phyloP scores from a whole-genome alignment of 2,329 filamentous ascomycete genomes.

The Emergomyces orientalis region DNA sequence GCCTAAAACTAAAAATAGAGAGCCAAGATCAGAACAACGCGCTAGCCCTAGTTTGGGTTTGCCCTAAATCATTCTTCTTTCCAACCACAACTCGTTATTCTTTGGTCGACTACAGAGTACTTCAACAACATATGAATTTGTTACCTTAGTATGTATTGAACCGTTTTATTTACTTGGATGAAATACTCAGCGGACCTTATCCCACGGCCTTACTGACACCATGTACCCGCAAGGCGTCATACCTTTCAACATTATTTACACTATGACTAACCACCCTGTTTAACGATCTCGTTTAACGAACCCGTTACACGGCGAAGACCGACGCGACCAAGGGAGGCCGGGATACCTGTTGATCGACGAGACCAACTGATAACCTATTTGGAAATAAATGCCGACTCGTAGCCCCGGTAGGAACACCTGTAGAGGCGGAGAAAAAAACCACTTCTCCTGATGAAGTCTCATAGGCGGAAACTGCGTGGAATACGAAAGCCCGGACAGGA shows the following conservation, averaged over 20 bases:
- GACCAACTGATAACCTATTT: background rate
- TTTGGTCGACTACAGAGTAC: no score
- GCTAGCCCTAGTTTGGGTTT: background rate
- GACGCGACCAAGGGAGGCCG: background rate
- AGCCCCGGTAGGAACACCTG: background rate
- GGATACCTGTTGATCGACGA: background rate
- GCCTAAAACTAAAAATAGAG: constrained; percentile 7
- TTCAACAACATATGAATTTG: no score
- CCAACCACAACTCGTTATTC: no score
- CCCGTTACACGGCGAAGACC: background rate
- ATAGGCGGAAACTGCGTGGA: background rate
- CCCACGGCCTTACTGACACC: background rate
- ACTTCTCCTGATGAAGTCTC: background rate
- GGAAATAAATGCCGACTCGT: constrained; percentile 5
- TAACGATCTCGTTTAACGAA: background rate
- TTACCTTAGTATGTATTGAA: no score
- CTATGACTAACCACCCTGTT: background rate
- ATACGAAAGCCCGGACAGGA: background rate
- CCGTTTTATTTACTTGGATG: no score
- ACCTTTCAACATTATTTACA: background rate
- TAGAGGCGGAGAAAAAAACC: background rate
- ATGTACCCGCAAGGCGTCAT: background rate
- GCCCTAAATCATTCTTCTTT: background rate
- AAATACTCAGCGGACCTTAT: no score
- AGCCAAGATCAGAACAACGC: background rate